phyloP scores from a whole-genome alignment of 768 basidiomycete species.

The Termitomyces titanicus region DNA sequence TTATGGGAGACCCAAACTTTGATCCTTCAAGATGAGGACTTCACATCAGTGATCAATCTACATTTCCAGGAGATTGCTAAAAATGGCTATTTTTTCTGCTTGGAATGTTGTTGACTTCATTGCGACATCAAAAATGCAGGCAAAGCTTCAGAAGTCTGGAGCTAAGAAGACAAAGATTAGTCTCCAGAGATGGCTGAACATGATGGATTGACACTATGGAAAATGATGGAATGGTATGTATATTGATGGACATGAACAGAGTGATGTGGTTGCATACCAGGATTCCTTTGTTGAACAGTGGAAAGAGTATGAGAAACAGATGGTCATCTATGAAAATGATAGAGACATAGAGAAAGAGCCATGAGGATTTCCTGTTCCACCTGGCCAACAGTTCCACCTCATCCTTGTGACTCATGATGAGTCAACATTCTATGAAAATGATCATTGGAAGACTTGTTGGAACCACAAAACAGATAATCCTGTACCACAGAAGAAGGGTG shows the following conservation, averaged over 20 bases:
- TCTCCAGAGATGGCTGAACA: background rate
- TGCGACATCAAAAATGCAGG: background rate
- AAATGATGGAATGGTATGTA: background rate
- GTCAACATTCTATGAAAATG: too few relatives aligned
- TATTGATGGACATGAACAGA: slow-evolving; percentile 8
- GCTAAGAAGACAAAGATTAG: background rate
- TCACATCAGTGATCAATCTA: too few relatives aligned
- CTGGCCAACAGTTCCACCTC: too few relatives aligned
- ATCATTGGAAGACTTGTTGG: too few relatives aligned
- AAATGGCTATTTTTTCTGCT: background rate
- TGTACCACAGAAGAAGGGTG: too few relatives aligned
- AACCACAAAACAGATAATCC: too few relatives aligned
- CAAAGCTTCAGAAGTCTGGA: background rate
- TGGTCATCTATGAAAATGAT: too few relatives aligned
- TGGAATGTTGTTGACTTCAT: background rate
- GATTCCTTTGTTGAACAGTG: background rate
- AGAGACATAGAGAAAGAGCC: too few relatives aligned
- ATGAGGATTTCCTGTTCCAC: too few relatives aligned
- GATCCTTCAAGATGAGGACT: background rate
- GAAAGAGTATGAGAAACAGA: background rate
- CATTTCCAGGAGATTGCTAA: background rate
- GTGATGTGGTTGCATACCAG: background rate
- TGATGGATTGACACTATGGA: background rate
- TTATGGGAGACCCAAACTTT: too few relatives aligned
- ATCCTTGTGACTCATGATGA: too few relatives aligned